Conservation (phyloP, 228 moss, liverwort and hornwort genomes). For the Sphagnum fallax region DNA sequence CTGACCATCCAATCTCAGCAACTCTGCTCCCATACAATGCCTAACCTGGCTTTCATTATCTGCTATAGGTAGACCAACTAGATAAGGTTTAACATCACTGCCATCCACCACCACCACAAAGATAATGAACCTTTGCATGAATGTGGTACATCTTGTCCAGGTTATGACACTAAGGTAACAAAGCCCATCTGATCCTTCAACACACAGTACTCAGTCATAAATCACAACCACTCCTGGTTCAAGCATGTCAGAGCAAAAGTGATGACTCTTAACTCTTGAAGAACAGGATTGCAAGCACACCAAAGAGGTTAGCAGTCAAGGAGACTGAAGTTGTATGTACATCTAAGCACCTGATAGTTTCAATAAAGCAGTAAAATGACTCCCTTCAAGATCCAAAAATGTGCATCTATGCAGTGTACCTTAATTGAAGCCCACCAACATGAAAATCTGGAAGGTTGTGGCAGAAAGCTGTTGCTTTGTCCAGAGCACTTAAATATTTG, state of each 20-base stretch:
- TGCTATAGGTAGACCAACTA: constrained; percentile 12
- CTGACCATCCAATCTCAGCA: constrained; percentile 14
- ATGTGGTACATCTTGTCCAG: neutral
- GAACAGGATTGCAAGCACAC: too few relatives aligned
- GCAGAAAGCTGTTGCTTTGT: constrained; percentile 17
- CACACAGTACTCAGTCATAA: neutral
- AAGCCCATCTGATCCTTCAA: neutral
- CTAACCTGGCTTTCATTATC: constrained; percentile 1
- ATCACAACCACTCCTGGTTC: neutral
- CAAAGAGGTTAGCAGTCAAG: too few relatives aligned
- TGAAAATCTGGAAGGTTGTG: constrained; percentile 10
- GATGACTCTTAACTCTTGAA: neutral
- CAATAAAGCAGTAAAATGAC: too few relatives aligned
- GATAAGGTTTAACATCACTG: constrained; percentile 15
- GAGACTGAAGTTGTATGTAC: too few relatives aligned
- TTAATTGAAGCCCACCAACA: constrained; percentile 10
- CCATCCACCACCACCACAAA: neutral
- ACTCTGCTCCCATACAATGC: constrained; percentile 8
- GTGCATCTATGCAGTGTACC: constrained; percentile 3
- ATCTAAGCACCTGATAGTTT: too few relatives aligned
- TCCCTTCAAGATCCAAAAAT: too few relatives aligned
- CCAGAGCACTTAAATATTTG: constrained; percentile 22
- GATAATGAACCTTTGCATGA: neutral
- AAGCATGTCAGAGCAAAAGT: neutral
- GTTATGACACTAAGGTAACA: neutral